A percentile compares a stretch with the other conserved stretches of the same genome.
Conservation (phyloP, 2,329 filamentous ascomycete genomes). For the Fusarium sp. region DNA sequence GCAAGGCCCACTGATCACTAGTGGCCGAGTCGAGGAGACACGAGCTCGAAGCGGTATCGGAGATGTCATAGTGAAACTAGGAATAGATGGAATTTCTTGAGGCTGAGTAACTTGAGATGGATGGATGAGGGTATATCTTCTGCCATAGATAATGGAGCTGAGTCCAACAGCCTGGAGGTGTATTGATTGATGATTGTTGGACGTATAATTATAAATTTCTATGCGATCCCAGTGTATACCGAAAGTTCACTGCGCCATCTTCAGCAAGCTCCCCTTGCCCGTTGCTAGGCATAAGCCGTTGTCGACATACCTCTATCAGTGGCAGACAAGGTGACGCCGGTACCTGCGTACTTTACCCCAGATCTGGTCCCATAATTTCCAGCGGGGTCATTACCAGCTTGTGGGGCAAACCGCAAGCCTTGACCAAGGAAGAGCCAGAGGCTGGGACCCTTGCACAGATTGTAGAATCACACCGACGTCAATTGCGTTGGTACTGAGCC, state of each 20-base stretch:
- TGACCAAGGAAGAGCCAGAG: neutral
- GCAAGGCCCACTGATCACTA: constrained; percentile 3
- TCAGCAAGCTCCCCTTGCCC: neutral
- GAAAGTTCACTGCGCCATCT: neutral
- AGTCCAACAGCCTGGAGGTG: neutral
- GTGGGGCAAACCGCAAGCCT: constrained; percentile 5
- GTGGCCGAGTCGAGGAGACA: neutral
- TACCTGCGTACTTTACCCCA: constrained; percentile 39
- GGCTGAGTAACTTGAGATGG: neutral
- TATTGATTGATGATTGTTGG: neutral
- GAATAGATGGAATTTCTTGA: neutral
- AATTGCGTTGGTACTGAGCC: constrained; percentile 18
- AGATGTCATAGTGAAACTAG: constrained; percentile 3
- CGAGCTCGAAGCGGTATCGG: constrained; percentile 31
- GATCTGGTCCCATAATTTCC: constrained; percentile 33
- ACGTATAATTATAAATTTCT: too few species aligned
- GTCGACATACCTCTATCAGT: constrained; percentile 4
- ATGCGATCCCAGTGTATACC: neutral
- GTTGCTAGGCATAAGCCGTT: neutral
- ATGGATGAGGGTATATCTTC: neutral
- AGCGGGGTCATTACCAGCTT: constrained; percentile 4
- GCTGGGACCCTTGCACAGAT: constrained; percentile 6
- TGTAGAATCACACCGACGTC: constrained; percentile 28
- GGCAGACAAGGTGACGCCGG: constrained; percentile 17
- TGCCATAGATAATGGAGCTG: neutral